A percentile compares a stretch with the other conserved stretches of the same genome.
Evolutionary conservation across 768 basidiomycete genomes (phyloP).

Genomic region (Kwoniella mangroviensis): DNA sequence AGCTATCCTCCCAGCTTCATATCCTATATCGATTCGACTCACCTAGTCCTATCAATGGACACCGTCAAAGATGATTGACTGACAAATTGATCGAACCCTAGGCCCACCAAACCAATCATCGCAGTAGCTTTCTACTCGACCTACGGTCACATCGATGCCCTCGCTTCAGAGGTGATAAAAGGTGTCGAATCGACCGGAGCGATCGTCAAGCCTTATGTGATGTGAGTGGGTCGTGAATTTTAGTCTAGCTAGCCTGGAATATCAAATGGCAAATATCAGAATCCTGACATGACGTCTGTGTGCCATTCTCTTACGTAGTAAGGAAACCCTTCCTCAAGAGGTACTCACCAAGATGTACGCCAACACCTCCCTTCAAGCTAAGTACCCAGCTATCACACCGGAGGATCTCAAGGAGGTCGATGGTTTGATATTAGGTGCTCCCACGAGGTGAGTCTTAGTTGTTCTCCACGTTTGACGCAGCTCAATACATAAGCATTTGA

Average conservation of each 20-base stretch:
- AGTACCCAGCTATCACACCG: constrained; percentile 71
- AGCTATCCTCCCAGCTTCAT: not conserved
- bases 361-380: constrained; percentile 65
- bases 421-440: constrained; percentile 71
- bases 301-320: constrained; percentile 26
- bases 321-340: constrained; percentile 76
- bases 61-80: too few relatives aligned
- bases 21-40: too few relatives aligned
- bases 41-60: too few relatives aligned
- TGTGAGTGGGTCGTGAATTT: constrained; percentile 54
- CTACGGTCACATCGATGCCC: constrained; percentile 56
- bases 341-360: constrained; percentile 69
- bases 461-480: not conserved
- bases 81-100: too few relatives aligned
- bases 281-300: not conserved
- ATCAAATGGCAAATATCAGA: not conserved
- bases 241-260: too few relatives aligned
- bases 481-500: too few relatives aligned
- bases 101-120: constrained; percentile 45
- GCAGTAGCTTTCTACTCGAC: constrained; percentile 53
- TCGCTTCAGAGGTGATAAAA: constrained; percentile 54
- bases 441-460: constrained; percentile 35
- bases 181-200: constrained; percentile 56
- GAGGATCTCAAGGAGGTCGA: constrained; percentile 64
- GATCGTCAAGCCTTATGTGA: constrained; percentile 56